Conservation (phyloP, 768 basidiomycete genomes). For the Mycena leptocephala region DNA sequence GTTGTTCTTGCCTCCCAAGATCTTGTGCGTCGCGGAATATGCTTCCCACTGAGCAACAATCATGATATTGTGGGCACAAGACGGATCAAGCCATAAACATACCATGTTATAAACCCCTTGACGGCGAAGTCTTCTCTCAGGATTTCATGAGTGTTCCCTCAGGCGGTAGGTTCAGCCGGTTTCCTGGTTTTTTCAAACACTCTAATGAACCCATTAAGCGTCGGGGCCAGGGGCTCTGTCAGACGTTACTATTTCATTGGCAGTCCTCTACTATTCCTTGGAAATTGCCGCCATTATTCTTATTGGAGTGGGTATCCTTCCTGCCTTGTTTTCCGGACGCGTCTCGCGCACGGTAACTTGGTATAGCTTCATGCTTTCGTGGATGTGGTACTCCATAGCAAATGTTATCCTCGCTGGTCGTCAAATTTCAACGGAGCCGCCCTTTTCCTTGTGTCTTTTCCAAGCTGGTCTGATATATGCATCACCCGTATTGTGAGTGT, state of each 20-base stretch:
- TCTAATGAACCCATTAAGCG: neutral
- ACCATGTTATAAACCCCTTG: neutral
- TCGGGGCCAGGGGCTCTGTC: neutral
- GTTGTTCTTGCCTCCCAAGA: neutral
- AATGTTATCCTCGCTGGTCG: conserved; percentile 19
- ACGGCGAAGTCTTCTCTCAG: neutral
- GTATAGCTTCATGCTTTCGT: conserved; percentile 28
- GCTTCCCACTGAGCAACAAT: neutral
- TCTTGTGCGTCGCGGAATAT: neutral
- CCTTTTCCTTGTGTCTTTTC: conserved; percentile 7
- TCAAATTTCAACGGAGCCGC: conserved; percentile 4
- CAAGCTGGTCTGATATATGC: conserved; percentile 25
- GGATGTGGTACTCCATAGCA: conserved; percentile 20
- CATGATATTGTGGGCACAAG: neutral
- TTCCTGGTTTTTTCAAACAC: neutral
- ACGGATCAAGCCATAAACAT: neutral
- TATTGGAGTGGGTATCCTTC: conserved; percentile 11
- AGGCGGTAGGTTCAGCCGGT: neutral
- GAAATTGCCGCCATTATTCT: conserved; percentile 6
- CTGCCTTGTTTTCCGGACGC: conserved; percentile 7
- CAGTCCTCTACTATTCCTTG: neutral
- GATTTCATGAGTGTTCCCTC: neutral
- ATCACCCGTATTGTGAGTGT: conserved; percentile 21
- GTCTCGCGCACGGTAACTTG: conserved; percentile 22
- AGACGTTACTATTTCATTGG: neutral